Evolutionary conservation across 164 flowering plant species (phyloP).

Genomic region (Dillenia suffruticosa): DNA sequence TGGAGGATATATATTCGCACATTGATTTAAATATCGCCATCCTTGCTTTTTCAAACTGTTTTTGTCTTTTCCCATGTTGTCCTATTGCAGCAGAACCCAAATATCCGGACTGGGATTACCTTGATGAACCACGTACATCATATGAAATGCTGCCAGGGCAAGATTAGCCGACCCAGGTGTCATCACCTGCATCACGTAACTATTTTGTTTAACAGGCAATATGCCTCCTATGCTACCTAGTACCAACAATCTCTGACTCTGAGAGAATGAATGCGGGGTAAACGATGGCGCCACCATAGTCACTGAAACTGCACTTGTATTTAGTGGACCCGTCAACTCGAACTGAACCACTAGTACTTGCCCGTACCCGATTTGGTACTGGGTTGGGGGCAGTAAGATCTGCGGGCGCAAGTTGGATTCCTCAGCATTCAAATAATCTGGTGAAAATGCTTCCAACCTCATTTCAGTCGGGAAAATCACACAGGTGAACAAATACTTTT

Average conservation of each 20-base stretch:
- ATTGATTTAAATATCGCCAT: no score
- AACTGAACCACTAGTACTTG: conserved; percentile 19
- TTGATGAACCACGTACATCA: conserved; percentile 17
- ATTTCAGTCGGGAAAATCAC: conserved; percentile 21
- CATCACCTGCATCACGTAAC: neutral
- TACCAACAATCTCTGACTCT: conserved; percentile 19
- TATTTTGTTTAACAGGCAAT: neutral
- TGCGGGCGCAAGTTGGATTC: conserved; percentile 21
- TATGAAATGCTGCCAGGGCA: conserved; percentile 19
- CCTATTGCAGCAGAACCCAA: conserved; percentile 8
- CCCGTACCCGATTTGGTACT: conserved; percentile 9
- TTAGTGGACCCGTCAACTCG: conserved; percentile 6
- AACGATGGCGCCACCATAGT: conserved; percentile 47
- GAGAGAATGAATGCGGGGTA: conserved; percentile 45
- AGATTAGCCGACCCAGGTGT: conserved; percentile 11
- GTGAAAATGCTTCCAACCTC: conserved; percentile 22
- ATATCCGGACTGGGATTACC: conserved; percentile 21
- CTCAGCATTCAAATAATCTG: conserved; percentile 24
- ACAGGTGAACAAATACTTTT: conserved; percentile 14
- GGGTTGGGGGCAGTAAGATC: conserved; percentile 18
- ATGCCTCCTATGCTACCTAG: neutral
- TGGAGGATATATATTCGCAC: no score
- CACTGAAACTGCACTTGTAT: conserved; percentile 14
- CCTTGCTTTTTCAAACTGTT: no score
- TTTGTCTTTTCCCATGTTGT: no score